Evolutionary conservation across 768 basidiomycete species (phyloP), one percentile per base, ranked within the genome.

Genomic region (Tulasnella sp.): DNA sequence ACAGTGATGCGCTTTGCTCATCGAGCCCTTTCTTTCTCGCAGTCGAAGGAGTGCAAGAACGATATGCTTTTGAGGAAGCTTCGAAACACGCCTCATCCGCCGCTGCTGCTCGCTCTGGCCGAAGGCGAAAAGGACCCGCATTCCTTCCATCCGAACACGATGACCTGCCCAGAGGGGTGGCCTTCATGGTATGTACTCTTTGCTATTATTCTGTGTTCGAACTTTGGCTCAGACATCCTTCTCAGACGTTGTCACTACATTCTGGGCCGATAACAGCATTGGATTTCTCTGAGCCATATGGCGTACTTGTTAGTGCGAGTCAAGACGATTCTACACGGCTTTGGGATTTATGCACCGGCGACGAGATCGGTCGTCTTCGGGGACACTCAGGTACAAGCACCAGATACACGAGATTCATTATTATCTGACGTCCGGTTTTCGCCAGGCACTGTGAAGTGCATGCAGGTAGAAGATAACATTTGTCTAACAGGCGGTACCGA

Each of bases 121-220:
- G 35, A 34, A 24, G 49, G 37, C 37, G 49, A 49, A 51, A 51
- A 82, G 92, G 93, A 2, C 92, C 93, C 0, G 87, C 87, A 15
- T 98, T 99, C 70, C 64, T 99, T 41, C 95, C 95, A 3, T 95
- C 91, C 15, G 95, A 98, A 63, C 95, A 99, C 58, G 89, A 91
- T 58, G 90, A 95, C 47, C 72, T 99, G 27, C 95, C 95, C 7
- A 77, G 81, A 6, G 90, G 89, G 1, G 78, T 98, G 4, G 95
- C 93, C 10, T 99, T 99, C 68, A 98, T 99, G 92, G 89, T 88
- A 66, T 58, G 59, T 59, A 25, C n/a, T n/a, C 54, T 40, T 37
- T 45, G n/a, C 47, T n/a, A 13, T 48, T 34, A 19, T 29, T 35
- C 45, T 24, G 4, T 25, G 16, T 19, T 10, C 33, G 20, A 42